These are phyloP conservation scores for Macrophomina pseudophaseolina DNA, from an alignment of 2,329 filamentous ascomycete species.

Conservation along the genomic window DNA sequence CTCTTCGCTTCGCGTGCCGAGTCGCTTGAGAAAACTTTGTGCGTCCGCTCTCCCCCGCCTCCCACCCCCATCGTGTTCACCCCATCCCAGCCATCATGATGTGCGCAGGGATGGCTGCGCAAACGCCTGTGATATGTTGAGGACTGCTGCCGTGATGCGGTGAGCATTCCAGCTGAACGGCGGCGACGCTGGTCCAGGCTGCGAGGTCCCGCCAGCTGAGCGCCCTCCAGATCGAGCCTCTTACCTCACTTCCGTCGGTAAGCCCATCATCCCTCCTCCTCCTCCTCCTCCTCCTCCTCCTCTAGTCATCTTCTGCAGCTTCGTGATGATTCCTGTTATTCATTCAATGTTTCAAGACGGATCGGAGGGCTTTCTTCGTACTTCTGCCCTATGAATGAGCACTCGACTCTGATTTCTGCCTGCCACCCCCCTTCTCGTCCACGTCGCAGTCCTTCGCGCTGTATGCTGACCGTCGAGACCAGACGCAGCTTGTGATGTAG, in stretches of 20 bases:
- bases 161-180: not conserved
- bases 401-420: conserved; percentile 28
- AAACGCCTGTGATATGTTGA: not conserved
- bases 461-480: conserved; percentile 8
- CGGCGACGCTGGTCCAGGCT: too few relatives aligned
- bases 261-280: not conserved
- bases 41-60: not conserved
- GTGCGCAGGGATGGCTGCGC: conserved; percentile 15
- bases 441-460: not conserved
- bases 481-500: not conserved
- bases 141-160: not conserved
- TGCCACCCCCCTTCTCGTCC: not conserved
- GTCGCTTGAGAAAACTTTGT: not conserved
- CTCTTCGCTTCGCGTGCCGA: not conserved
- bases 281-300: not conserved
- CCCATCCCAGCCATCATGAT: conserved; percentile 1
- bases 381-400: conserved; percentile 39
- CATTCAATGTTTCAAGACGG: conserved; percentile 43
- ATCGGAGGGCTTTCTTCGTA: conserved; percentile 40
- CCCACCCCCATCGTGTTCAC: not conserved
- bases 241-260: not conserved
- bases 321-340: conserved; percentile 36
- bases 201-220: not conserved
- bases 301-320: not conserved
- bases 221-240: not conserved